Conservation (phyloP, 108 stramenopile genomes). For the Stephanodiscus triporus region DNA sequence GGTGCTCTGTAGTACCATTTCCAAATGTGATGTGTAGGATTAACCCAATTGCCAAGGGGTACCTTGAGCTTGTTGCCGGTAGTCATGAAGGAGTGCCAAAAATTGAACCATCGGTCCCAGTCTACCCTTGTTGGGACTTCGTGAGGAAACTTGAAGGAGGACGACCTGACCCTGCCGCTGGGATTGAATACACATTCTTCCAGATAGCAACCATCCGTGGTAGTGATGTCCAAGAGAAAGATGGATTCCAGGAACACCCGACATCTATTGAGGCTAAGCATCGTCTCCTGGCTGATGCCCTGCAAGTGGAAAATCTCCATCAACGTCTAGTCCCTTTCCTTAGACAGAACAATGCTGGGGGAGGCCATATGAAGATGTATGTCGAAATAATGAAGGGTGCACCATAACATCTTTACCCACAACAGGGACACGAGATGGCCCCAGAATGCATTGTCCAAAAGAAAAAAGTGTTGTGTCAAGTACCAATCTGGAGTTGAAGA, state of each 20-base stretch:
- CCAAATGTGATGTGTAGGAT: too few species aligned
- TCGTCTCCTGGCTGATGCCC: neutral
- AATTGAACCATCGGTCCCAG: too few species aligned
- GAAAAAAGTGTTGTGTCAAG: neutral
- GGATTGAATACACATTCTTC: too few species aligned
- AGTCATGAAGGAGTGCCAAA: too few species aligned
- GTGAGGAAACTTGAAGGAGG: too few species aligned
- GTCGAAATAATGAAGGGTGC: conserved; percentile 4
- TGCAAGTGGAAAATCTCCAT: neutral
- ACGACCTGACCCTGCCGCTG: neutral
- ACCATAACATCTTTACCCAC: conserved; percentile 16
- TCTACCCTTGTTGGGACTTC: too few species aligned
- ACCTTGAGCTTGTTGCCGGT: too few species aligned
- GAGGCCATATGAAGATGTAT: neutral
- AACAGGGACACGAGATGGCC: neutral
- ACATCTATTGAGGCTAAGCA: neutral
- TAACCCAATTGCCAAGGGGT: too few species aligned
- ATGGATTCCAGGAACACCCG: neutral
- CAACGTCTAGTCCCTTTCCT: conserved; percentile 1
- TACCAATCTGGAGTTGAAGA: conserved; percentile 24
- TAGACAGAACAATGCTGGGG: neutral
- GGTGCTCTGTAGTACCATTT: too few species aligned
- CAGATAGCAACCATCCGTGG: conserved; percentile 1
- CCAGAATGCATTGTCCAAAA: neutral
- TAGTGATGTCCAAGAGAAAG: conserved; percentile 15